Evolutionary conservation across 106 monocot genomes (phyloP), one percentile per base, ranked within the genome.

Genomic region (Alisma plantagoaquatica): DNA sequence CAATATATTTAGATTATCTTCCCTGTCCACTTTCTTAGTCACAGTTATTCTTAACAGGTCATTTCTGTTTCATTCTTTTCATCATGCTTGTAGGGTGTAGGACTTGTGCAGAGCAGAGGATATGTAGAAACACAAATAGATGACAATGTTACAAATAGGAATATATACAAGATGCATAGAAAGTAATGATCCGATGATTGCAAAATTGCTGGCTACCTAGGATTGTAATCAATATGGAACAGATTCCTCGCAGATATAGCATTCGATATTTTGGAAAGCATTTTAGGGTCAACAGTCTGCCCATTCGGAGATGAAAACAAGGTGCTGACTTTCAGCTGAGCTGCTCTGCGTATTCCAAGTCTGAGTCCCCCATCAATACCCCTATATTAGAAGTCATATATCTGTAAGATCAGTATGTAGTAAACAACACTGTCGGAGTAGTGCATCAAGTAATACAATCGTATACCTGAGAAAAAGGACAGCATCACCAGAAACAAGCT

Each of bases 401-500:
- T 33, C 25, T 4, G 16, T 27, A 10, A 47, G 16, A 42, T 33
- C 17, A 41, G 29, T 24, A 64, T 2, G 27, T 23, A 41, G 41
- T 1, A 25, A 14, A 20, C 16, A 26, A 14, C 22, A 49, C 29
- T 20, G 19, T 62, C 21, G 32, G 23, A 27, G 3, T 9, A 43
- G 42, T 31, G 15, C 18, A 28, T 42, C 2, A 9, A 23, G 21
- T 18, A 58, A 16, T 1, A 58, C 1, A 43, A 56, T 23, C 23
- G 41, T 23, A 60, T 75, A 83, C 94, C 94, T 65, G 49, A 94
- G 80, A 60, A 94, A 94, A 8, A 94, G 80, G 17, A 87, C 83
- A 14, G 94, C 87, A 78, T 94, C 94, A 10, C 94, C 94, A 29
- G 87, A 88, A 41, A 81, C 70, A 28, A 94, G 87, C 32, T 94